Evolutionary conservation across 192 early-diverging fungal genomes (phyloP), one percentile per base, ranked within the genome.

Genomic region (Funneliformis mosseae): DNA sequence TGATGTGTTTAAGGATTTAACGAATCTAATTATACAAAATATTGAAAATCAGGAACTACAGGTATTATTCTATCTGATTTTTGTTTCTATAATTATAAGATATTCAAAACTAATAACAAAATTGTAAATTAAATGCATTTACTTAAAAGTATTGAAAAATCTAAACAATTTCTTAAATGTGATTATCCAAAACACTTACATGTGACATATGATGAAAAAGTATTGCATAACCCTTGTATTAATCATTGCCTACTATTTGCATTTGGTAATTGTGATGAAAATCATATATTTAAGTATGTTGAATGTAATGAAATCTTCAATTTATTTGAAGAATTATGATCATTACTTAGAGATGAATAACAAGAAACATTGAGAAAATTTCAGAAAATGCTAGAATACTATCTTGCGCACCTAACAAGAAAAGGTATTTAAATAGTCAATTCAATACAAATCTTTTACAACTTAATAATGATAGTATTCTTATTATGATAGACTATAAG

Each of bases 171-270:
- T n/a, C 67, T 69, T 42, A 42, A 69, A 21, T 38, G 39, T 28
- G 38, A 68, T 68, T 68, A 68, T 68, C 38, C 14, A 18, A 69
- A 69, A 69, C 2, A 69, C 16, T 41, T 69, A 39, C 38, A 42
- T 69, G 33, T 69, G 8, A 69, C 18, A 6, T 21, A 5, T 55
- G 5, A 55, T 55, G 16, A 6, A 55, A 55, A 21, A n/a, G 16
- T 55, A 7, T 55, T 0, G 5, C 18, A 55, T 21, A 5, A 55
- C 0, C 1, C 50, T 21, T 55, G 16, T 55, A 55, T 55, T 1
- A 55, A 55, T 6, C 5, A 55, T 55, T 55, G 0, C 14, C 5
- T 55, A 55, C 50, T 4, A 18, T 55, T 55, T 55, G 50, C 50
- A 55, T 55, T 55, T 55, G 16, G 50, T 55, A 21, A 55, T 7